These are phyloP conservation scores for Balamuthia mandrillaris DNA, from an alignment of 208 protist genomes.

Conservation along the genomic window DNA sequence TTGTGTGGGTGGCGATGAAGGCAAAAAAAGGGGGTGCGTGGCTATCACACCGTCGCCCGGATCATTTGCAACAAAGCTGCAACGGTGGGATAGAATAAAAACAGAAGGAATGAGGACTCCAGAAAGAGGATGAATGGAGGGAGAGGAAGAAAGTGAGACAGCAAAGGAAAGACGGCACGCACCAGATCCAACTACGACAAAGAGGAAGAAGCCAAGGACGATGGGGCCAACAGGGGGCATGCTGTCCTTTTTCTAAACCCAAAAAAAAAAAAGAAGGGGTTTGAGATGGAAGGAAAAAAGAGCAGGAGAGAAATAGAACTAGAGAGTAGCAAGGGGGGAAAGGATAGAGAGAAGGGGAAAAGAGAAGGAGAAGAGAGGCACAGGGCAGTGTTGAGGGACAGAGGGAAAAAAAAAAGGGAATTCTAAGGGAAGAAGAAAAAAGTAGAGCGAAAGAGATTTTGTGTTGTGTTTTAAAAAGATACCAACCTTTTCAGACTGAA, in stretches of 20 bases:
- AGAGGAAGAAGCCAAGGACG: slow-evolving; percentile 36
- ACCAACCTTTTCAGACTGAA: background rate
- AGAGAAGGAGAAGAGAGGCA: background rate
- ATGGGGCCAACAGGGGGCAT: slow-evolving; percentile 29
- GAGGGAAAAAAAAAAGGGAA: background rate
- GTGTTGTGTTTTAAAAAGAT: too few species aligned
- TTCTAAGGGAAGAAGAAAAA: background rate
- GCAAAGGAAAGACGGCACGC: background rate
- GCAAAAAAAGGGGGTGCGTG: background rate
- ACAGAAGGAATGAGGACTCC: background rate
- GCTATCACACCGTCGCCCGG: background rate
- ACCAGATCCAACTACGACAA: slow-evolving; percentile 34
- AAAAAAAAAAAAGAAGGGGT: background rate
- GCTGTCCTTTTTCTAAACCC: slow-evolving; percentile 1
- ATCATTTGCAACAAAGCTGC: slow-evolving; percentile 1
- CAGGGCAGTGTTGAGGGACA: background rate
- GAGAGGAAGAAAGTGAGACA: background rate
- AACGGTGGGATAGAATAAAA: background rate
- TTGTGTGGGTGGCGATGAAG: too few species aligned
- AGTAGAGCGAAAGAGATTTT: background rate
- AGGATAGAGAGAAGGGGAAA: background rate
- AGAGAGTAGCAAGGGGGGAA: too few species aligned
- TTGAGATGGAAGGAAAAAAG: background rate
- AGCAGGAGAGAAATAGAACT: background rate
- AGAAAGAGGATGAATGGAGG: background rate